A percentile compares a stretch with the other conserved stretches of the same genome.
phyloP scores from a whole-genome alignment of 257 asterid genomes.

The Solanum habrochaites region DNA sequence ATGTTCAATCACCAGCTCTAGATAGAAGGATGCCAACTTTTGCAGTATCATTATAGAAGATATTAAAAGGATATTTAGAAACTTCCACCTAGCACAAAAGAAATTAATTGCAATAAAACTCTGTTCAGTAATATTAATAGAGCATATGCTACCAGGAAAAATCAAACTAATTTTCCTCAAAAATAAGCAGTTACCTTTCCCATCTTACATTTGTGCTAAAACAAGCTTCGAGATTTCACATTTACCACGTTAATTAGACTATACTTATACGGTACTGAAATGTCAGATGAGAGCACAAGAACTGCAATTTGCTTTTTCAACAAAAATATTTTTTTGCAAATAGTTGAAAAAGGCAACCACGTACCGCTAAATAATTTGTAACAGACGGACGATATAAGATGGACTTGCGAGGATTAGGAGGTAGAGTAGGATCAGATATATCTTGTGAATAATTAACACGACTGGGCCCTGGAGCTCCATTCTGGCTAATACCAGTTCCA shows the following conservation, averaged over 20 bases:
- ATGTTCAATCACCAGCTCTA: neutral
- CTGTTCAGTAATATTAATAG: neutral
- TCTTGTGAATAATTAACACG: slow-evolving; percentile 62
- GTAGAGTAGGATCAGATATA: slow-evolving; percentile 87
- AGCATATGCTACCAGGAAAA: neutral
- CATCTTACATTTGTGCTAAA: neutral
- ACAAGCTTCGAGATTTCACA: neutral
- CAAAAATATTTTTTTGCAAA: neutral
- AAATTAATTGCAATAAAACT: neutral
- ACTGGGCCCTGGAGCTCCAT: slow-evolving; percentile 68
- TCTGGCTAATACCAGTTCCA: slow-evolving; percentile 47
- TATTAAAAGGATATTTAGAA: neutral
- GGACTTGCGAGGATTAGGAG: slow-evolving; percentile 84
- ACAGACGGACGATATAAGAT: slow-evolving; percentile 78
- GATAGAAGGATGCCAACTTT: neutral
- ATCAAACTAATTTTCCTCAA: neutral
- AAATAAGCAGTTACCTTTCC: neutral
- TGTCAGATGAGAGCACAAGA: neutral
- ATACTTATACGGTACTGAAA: neutral
- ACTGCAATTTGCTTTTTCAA: neutral
- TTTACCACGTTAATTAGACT: neutral
- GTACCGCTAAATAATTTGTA: slow-evolving; percentile 85
- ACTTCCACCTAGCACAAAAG: neutral
- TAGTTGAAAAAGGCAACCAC: slow-evolving; percentile 15
- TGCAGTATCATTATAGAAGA: neutral